Conservation (phyloP, 2,329 filamentous ascomycete species). For the Fusarium sp. region DNA sequence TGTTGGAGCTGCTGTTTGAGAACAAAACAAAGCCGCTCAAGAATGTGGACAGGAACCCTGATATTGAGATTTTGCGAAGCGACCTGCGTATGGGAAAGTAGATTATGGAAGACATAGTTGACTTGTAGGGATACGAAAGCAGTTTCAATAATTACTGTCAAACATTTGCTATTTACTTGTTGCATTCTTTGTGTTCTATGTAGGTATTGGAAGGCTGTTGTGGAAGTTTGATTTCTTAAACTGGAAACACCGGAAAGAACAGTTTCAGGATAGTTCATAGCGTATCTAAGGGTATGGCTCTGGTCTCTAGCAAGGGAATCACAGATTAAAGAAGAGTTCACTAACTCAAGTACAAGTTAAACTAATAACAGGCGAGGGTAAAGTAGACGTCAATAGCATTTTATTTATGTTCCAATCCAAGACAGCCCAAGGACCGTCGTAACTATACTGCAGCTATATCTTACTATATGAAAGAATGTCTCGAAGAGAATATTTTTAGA, state of each 20-base stretch:
- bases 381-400: not conserved
- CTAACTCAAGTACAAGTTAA: not conserved
- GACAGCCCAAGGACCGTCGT: conserved; percentile 15
- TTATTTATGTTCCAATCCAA: conserved; percentile 12
- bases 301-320: not conserved
- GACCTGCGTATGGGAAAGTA: not conserved
- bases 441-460: conserved; percentile 21
- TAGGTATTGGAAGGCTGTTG: not conserved
- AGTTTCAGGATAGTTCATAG: not conserved
- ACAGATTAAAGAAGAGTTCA: not conserved
- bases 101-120: not conserved
- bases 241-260: not conserved
- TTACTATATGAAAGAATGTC: conserved; percentile 32
- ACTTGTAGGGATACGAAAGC: not conserved
- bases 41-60: conserved; percentile 1
- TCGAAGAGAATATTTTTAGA: conserved; percentile 23
- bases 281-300: not conserved
- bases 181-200: not conserved
- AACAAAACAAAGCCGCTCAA: conserved; percentile 3
- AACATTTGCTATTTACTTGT: not conserved
- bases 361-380: not conserved
- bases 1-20: conserved; percentile 10
- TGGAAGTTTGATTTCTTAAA: not conserved
- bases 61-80: conserved; percentile 7
- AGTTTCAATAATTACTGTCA: not conserved